Evolutionary conservation across 2,329 filamentous ascomycete genomes (phyloP).

Genomic region (Claviceps lovelessii): DNA sequence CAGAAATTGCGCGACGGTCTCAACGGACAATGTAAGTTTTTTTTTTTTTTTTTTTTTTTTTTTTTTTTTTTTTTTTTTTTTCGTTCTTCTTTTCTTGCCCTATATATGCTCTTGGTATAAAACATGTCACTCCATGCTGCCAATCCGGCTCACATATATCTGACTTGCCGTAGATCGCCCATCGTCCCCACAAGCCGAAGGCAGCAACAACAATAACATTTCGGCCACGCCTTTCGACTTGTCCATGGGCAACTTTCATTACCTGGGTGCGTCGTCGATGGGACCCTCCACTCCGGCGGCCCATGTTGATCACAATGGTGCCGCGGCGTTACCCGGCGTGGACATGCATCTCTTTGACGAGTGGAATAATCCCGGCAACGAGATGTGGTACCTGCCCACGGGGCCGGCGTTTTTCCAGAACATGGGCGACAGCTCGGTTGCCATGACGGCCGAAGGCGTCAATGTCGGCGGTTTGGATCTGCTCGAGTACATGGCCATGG

Average conservation of each 20-base stretch:
- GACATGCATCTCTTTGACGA: constrained; percentile 36
- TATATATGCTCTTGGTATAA: not conserved
- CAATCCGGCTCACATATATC: not conserved
- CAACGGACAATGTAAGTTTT: constrained; percentile 22
- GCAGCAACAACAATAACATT: constrained; percentile 38
- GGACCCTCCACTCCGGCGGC: constrained; percentile 35
- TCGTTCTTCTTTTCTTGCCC: not conserved
- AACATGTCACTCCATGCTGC: not conserved
- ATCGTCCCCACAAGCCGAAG: constrained; percentile 18
- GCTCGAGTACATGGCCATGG: constrained; percentile 55
- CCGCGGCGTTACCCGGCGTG: constrained; percentile 13
- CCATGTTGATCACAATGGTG: constrained; percentile 17
- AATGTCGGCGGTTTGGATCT: constrained; percentile 53
- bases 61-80: no score
- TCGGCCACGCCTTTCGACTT: constrained; percentile 51
- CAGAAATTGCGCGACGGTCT: constrained; percentile 27
- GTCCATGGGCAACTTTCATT: constrained; percentile 39
- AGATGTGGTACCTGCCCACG: constrained; percentile 54
- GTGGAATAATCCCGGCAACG: constrained; percentile 40
- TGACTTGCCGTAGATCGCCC: constrained; percentile 18
- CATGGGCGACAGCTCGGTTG: constrained; percentile 44
- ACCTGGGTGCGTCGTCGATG: constrained; percentile 34
- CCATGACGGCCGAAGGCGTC: constrained; percentile 53
- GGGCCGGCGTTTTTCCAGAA: constrained; percentile 52
- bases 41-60: no score